These are phyloP conservation scores for Helianthus annuus DNA, from an alignment of 129 eudicot species.

Conservation along the genomic window HanXRQr2.0-SUNRISE NC_035447.2:45336477-45336976, in stretches of 20 bases:
- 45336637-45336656: constrained; percentile 71
- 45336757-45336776: constrained; percentile 13
- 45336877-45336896: constrained; percentile 38
- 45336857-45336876: constrained; percentile 47
- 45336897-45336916: constrained; percentile 74
- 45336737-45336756: constrained; percentile 55
- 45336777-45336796: too few species aligned
- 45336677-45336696: constrained; percentile 64
- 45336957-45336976: constrained; percentile 51
- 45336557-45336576: constrained; percentile 61
- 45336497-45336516: neutral
- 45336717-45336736: constrained; percentile 62
- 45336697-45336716: constrained; percentile 53
- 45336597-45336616: constrained; percentile 77
- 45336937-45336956: constrained; percentile 59
- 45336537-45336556: constrained; percentile 15
- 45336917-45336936: constrained; percentile 70
- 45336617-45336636: constrained; percentile 75
- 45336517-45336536: constrained; percentile 11
- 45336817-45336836: constrained; percentile 4
- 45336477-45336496: constrained; percentile 33
- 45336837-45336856: constrained; percentile 60
- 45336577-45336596: constrained; percentile 39
- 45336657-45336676: constrained; percentile 87
- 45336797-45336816: neutral